These are phyloP conservation scores for Sporothrix luriei DNA, from an alignment of 2,329 filamentous ascomycete species.

Conservation along the genomic window DNA sequence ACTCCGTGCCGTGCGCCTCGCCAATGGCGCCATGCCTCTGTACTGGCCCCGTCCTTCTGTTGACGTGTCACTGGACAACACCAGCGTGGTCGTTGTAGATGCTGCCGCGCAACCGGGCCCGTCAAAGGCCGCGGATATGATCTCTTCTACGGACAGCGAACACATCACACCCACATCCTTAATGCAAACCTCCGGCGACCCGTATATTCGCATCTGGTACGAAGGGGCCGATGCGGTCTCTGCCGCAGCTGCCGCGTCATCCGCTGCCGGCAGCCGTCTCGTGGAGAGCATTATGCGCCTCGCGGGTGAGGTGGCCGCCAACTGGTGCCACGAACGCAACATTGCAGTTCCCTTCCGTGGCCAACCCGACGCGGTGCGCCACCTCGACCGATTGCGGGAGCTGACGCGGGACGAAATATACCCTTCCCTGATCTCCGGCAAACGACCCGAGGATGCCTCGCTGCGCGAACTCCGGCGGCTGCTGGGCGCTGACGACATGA, in stretches of 20 bases:
- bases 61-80: conserved; percentile 48
- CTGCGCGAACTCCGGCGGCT: conserved; percentile 44
- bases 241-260: neutral
- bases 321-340: conserved; percentile 60
- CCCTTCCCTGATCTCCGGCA: conserved; percentile 45
- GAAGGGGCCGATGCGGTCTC: conserved; percentile 31
- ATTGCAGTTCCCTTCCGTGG: conserved; percentile 63
- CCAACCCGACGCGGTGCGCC: conserved; percentile 48
- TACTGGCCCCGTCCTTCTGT: conserved; percentile 51
- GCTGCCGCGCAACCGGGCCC: neutral
- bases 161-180: conserved; percentile 26
- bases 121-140: neutral
- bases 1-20: conserved; percentile 48
- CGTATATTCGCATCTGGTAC: conserved; percentile 52
- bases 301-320: conserved; percentile 63
- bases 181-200: conserved; percentile 50
- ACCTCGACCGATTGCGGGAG: conserved; percentile 46
- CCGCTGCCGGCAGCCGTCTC: conserved; percentile 42
- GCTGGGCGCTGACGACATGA: conserved; percentile 56
- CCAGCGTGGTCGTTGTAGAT: conserved; percentile 32
- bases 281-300: conserved; percentile 61
- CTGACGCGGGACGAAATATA: conserved; percentile 47
- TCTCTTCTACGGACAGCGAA: neutral
- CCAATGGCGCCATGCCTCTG: conserved; percentile 54
- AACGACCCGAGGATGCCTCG: conserved; percentile 41